These are phyloP conservation scores for Vigna trinervia DNA, from an alignment of 306 rosid species.

Conservation along the genomic window DNA sequence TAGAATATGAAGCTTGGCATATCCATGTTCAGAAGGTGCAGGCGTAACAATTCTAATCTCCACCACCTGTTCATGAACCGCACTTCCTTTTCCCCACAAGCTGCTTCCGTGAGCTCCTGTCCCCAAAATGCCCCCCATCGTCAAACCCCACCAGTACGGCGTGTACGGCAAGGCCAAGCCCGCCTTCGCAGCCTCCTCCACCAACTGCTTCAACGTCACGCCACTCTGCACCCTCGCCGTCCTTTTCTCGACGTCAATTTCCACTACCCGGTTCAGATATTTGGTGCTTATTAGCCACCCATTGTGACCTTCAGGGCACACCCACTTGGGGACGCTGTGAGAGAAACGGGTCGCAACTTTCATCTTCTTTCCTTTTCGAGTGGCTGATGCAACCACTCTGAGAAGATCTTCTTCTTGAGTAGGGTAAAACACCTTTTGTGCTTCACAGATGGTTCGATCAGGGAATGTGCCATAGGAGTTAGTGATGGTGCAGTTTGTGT, in stretches of 20 bases:
- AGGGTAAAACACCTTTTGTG: slow-evolving; percentile 53
- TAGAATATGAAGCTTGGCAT: slow-evolving; percentile 55
- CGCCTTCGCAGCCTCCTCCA: slow-evolving; percentile 57
- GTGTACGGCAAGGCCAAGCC: slow-evolving; percentile 65
- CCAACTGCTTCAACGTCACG: slow-evolving; percentile 55
- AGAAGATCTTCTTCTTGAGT: slow-evolving; percentile 58
- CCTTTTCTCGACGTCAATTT: slow-evolving; percentile 48
- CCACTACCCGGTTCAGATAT: slow-evolving; percentile 50
- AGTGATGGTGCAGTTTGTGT: slow-evolving; percentile 65
- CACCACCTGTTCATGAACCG: slow-evolving; percentile 66
- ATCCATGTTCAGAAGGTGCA: slow-evolving; percentile 47
- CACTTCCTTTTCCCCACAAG: slow-evolving; percentile 74
- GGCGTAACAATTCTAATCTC: slow-evolving; percentile 62
- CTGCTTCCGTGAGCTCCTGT: slow-evolving; percentile 93
- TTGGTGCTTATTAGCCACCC: slow-evolving; percentile 83
- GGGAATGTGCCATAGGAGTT: slow-evolving; percentile 74
- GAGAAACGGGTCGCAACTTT: slow-evolving; percentile 64
- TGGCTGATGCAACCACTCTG: slow-evolving; percentile 55
- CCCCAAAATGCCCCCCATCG: slow-evolving; percentile 69
- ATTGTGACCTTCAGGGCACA: slow-evolving; percentile 57
- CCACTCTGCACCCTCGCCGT: slow-evolving; percentile 68
- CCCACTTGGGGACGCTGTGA: slow-evolving; percentile 82
- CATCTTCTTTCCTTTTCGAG: slow-evolving; percentile 46
- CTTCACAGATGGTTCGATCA: slow-evolving; percentile 58
- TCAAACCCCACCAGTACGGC: slow-evolving; percentile 84